phyloP scores from a whole-genome alignment of 768 basidiomycete species.

The Kwoniella shandongensis region DNA sequence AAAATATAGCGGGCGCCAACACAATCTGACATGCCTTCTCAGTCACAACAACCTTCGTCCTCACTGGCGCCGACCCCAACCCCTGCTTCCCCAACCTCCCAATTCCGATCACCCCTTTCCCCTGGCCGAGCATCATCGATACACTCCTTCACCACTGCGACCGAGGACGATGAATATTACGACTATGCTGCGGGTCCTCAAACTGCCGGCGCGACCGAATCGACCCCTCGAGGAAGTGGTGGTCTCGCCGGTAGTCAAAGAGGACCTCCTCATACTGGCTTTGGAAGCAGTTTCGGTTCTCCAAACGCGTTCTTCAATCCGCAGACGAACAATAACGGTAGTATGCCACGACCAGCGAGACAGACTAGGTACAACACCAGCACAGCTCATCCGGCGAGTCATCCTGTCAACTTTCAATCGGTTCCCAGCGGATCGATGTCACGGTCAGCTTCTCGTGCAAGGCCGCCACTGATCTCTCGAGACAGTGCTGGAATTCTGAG shows the following conservation, averaged over 20 bases:
- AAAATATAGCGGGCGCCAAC: neutral
- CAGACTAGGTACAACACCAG: constrained; percentile 24
- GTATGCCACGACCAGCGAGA: constrained; percentile 27
- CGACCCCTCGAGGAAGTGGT: constrained; percentile 17
- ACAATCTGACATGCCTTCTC: constrained; percentile 3
- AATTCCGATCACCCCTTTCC: constrained; percentile 12
- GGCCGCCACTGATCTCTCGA: constrained; percentile 25
- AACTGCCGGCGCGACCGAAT: constrained; percentile 18
- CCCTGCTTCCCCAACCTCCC: constrained; percentile 5
- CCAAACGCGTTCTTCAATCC: constrained; percentile 17
- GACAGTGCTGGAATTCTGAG: constrained; percentile 11
- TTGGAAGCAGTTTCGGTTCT: constrained; percentile 34
- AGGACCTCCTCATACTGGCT: constrained; percentile 26
- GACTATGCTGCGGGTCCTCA: constrained; percentile 9
- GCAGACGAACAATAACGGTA: constrained; percentile 22
- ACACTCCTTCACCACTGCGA: constrained; percentile 19
- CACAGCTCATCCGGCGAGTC: constrained; percentile 15
- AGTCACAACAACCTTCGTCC: constrained; percentile 12
- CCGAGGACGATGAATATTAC: constrained; percentile 24
- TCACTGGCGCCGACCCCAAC: constrained; percentile 1
- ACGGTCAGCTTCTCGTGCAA: constrained; percentile 34
- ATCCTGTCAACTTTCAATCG: constrained; percentile 11
- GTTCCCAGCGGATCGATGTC: constrained; percentile 28
- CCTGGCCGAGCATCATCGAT: constrained; percentile 19
- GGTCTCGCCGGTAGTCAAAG: constrained; percentile 10